Conservation (phyloP, 176 grass and related monocot genomes). For the Carex scoparia region DNA sequence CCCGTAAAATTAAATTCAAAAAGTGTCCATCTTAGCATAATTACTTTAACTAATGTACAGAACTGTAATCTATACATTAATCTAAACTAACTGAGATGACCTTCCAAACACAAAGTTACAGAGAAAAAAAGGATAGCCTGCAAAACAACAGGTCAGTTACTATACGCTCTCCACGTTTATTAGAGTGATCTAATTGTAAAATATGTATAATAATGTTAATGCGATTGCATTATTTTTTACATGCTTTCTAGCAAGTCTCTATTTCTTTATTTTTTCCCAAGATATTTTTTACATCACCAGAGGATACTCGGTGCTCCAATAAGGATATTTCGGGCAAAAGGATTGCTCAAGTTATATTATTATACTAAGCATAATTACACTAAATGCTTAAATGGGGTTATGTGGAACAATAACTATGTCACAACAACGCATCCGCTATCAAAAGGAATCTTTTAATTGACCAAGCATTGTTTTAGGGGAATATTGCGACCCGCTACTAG, state of each 20-base stretch:
- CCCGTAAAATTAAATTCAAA: not conserved
- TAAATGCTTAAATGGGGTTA: not conserved
- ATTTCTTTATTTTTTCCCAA: not conserved
- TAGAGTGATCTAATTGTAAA: not conserved
- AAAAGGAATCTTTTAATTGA: not conserved
- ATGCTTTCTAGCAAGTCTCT: not conserved
- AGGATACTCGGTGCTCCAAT: not conserved
- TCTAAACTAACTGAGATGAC: not conserved
- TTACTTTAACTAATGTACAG: not conserved
- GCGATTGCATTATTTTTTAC: not conserved
- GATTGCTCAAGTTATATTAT: not conserved
- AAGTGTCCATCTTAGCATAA: not conserved
- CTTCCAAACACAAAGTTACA: not conserved
- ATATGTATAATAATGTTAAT: not conserved
- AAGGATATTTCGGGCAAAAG: not conserved
- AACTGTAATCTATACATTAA: not conserved
- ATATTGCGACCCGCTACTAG: constrained; percentile 62
- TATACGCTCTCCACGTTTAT: not conserved
- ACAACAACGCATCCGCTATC: not conserved
- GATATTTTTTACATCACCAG: not conserved
- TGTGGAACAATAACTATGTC: not conserved
- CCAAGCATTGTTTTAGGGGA: constrained; percentile 44
- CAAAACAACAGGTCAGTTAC: not conserved
- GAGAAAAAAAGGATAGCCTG: not conserved
- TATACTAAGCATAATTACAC: not conserved